These are phyloP conservation scores for Scutellaria baicalensis DNA, from an alignment of 257 asterid species.

Conservation along the genomic window DNA sequence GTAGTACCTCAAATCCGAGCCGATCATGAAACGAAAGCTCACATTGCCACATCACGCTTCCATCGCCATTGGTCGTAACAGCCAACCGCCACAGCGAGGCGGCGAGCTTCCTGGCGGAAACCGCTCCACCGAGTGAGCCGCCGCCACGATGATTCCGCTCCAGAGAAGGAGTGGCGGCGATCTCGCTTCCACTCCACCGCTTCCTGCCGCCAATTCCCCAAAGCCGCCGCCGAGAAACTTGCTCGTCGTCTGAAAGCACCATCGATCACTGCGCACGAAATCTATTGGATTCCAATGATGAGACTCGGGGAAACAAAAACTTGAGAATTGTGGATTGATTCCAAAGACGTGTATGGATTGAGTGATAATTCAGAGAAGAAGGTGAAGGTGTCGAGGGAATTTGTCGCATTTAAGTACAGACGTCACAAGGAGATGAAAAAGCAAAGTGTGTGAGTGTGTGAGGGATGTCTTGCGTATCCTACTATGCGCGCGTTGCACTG, in stretches of 20 bases:
- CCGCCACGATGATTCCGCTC: slow-evolving; percentile 15
- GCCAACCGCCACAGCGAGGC: slow-evolving; percentile 49
- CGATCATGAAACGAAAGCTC: slow-evolving; percentile 15
- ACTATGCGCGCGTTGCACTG: slow-evolving; percentile 2
- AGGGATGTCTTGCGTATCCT: not conserved
- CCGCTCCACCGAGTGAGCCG: slow-evolving; percentile 8
- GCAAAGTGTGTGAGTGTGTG: slow-evolving; percentile 1
- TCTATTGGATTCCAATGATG: slow-evolving; percentile 6
- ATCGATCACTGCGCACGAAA: not conserved
- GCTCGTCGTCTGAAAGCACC: slow-evolving; percentile 9
- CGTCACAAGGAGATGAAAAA: not conserved
- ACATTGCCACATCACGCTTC: slow-evolving; percentile 19
- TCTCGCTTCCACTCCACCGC: slow-evolving; percentile 16
- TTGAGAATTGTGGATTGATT: not conserved
- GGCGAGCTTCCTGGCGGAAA: slow-evolving; percentile 52
- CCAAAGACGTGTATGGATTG: slow-evolving; percentile 3
- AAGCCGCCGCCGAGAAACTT: not conserved
- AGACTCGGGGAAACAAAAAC: not conserved
- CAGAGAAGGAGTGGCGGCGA: slow-evolving; percentile 25
- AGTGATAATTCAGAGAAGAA: not conserved
- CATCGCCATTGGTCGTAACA: slow-evolving; percentile 3
- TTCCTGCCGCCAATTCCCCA: slow-evolving; percentile 11
- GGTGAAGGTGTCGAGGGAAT: slow-evolving; percentile 15
- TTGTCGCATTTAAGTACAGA: slow-evolving; percentile 5
- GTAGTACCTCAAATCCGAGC: slow-evolving; percentile 29